These are phyloP conservation scores for Fomitopsis pulvina DNA, from an alignment of 768 basidiomycete species.

Conservation along the genomic window DNA sequence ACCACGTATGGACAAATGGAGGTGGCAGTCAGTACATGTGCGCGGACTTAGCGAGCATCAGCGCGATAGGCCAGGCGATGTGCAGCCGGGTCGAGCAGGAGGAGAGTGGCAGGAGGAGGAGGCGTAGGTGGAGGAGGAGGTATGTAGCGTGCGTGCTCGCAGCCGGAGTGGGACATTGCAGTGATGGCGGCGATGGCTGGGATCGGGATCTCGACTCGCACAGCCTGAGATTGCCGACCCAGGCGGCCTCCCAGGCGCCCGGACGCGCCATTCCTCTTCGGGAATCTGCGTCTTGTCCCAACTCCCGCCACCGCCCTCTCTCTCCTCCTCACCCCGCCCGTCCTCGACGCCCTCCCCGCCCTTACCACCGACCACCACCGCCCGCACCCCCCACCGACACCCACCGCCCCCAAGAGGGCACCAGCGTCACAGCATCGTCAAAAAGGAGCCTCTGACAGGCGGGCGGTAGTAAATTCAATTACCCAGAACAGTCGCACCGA, in stretches of 20 bases:
- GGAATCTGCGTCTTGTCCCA: slow-evolving; percentile 8
- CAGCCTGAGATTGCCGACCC: neutral
- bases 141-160: neutral
- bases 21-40: slow-evolving; percentile 5
- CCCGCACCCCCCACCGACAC: slow-evolving; percentile 1
- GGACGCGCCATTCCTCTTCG: neutral
- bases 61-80: slow-evolving; percentile 8
- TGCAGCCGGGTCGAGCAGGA: neutral
- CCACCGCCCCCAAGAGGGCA: too few species aligned
- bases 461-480: slow-evolving; percentile 7
- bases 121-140: neutral
- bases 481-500: slow-evolving; percentile 8
- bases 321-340: slow-evolving; percentile 2
- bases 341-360: slow-evolving; percentile 2
- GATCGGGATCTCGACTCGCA: neutral
- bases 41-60: slow-evolving; percentile 17
- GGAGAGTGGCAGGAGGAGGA: neutral
- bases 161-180: neutral
- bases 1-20: neutral
- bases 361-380: neutral
- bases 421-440: neutral
- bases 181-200: neutral
- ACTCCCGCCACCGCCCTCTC: slow-evolving; percentile 10
- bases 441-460: slow-evolving; percentile 1
- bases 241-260: neutral